Conservation (phyloP, 208 protist genomes). For the Porcisia hertigi region DNA sequence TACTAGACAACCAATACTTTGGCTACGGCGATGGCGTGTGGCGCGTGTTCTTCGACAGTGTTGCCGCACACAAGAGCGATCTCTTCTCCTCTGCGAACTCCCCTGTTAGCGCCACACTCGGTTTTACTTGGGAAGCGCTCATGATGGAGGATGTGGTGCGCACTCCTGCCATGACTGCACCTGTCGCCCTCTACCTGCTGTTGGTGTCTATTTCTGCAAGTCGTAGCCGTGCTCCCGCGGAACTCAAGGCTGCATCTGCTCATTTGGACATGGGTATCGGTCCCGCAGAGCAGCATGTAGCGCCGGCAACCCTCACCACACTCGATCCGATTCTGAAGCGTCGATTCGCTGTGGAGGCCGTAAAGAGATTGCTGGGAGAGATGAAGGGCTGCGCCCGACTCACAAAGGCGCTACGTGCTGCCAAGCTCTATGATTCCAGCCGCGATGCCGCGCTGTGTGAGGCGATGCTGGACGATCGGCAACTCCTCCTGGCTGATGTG, state of each 20-base stretch:
- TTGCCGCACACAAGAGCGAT: constrained; percentile 41
- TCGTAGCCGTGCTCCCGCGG: constrained; percentile 22
- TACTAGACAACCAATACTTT: constrained; percentile 50
- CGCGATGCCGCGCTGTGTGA: constrained; percentile 73
- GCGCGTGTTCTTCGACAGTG: constrained; percentile 64
- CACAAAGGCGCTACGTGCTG: constrained; percentile 37
- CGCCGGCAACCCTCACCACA: constrained; percentile 3
- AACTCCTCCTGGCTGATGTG: constrained; percentile 53
- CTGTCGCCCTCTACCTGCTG: constrained; percentile 71
- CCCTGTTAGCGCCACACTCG: constrained; percentile 33
- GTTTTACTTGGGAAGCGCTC: constrained; percentile 68
- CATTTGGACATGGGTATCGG: constrained; percentile 48
- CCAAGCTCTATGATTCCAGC: constrained; percentile 43
- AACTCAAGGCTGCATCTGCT: constrained; percentile 18
- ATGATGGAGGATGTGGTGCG: constrained; percentile 62
- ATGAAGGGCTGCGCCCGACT: constrained; percentile 28
- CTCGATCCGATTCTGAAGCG: constrained; percentile 48
- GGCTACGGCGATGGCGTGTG: constrained; percentile 71
- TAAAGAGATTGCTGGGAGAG: constrained; percentile 33
- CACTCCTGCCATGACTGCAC: constrained; percentile 65
- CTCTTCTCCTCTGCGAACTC: constrained; percentile 37
- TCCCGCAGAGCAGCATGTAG: not conserved
- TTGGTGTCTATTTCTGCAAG: constrained; percentile 50
- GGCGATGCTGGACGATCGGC: constrained; percentile 54
- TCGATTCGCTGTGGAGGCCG: constrained; percentile 35